Evolutionary conservation across 2,329 filamentous ascomycete species (phyloP).

Genomic region (Claviceps arundinis): DNA sequence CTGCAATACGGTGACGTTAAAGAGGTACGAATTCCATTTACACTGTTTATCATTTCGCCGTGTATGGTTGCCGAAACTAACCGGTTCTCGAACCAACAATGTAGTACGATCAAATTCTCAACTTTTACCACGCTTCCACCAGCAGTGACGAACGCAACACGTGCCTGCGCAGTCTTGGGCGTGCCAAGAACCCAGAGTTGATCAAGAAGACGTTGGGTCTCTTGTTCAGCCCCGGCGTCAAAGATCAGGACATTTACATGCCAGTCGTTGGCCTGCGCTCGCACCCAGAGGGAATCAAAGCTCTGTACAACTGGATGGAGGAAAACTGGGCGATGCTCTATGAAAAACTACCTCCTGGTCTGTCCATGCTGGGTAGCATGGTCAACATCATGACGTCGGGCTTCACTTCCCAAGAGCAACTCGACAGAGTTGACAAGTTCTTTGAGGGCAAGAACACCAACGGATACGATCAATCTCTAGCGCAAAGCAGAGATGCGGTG

Average conservation of each 20-base stretch:
- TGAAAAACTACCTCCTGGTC: conserved; percentile 70
- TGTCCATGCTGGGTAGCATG: conserved; percentile 74
- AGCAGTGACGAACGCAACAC: conserved; percentile 78
- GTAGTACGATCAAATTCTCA: conserved; percentile 61
- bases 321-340: conserved; percentile 78
- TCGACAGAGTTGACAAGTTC: conserved; percentile 65
- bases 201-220: conserved; percentile 70
- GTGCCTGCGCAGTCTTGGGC: conserved; percentile 70
- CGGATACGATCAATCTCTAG: conserved; percentile 73
- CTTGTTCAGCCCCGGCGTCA: conserved; percentile 67
- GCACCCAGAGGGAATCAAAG: conserved; percentile 64
- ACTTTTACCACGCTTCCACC: conserved; percentile 61
- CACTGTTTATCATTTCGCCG: background rate
- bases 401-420: conserved; percentile 66
- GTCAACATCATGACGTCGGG: conserved; percentile 71
- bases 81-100: background rate
- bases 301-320: conserved; percentile 72
- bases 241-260: conserved; percentile 89
- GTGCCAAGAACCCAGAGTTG: conserved; percentile 62
- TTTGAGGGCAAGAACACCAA: conserved; percentile 71
- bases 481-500: conserved; percentile 79
- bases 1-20: conserved; percentile 73
- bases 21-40: conserved; percentile 40
- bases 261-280: conserved; percentile 67
- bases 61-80: background rate